These are phyloP conservation scores for Coniochaeta prunicola DNA, from an alignment of 2,329 filamentous ascomycete species.

Conservation along the genomic window DNA sequence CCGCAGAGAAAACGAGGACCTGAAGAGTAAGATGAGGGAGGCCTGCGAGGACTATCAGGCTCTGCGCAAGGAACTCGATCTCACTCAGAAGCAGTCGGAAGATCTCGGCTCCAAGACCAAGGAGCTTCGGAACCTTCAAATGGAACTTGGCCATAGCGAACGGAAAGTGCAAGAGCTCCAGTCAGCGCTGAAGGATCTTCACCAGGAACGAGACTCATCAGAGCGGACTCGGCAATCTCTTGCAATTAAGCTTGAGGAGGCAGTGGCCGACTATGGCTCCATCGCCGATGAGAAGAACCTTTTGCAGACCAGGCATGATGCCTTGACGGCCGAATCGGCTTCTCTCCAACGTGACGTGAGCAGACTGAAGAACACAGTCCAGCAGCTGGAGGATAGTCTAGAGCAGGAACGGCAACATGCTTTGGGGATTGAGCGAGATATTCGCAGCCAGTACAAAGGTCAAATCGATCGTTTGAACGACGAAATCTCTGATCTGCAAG, in stretches of 20 bases:
- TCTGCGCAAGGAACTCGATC: slow-evolving; percentile 42
- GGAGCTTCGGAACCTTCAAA: slow-evolving; percentile 22
- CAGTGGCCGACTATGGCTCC: slow-evolving; percentile 52
- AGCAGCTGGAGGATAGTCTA: slow-evolving; percentile 40
- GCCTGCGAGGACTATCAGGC: slow-evolving; percentile 38
- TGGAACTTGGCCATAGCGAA: not conserved
- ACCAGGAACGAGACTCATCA: slow-evolving; percentile 33
- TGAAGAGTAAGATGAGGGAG: slow-evolving; percentile 37
- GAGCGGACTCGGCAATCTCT: slow-evolving; percentile 30
- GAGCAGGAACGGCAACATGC: slow-evolving; percentile 50
- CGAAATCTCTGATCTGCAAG: slow-evolving; percentile 56
- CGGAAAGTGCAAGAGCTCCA: not conserved
- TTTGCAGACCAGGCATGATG: slow-evolving; percentile 61
- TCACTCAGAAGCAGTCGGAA: slow-evolving; percentile 38
- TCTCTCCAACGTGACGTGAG: slow-evolving; percentile 59
- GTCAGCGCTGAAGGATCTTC: slow-evolving; percentile 12
- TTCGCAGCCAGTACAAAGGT: slow-evolving; percentile 44
- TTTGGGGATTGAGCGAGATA: slow-evolving; percentile 52
- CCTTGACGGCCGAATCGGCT: slow-evolving; percentile 57
- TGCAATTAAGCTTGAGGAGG: slow-evolving; percentile 43
- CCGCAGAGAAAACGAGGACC: slow-evolving; percentile 36
- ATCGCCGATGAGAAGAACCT: slow-evolving; percentile 60
- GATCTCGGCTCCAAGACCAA: slow-evolving; percentile 37
- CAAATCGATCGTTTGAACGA: slow-evolving; percentile 46
- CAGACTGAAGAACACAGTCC: slow-evolving; percentile 36